These are phyloP conservation scores for Trypanosoma conorhini DNA, from an alignment of 208 protist genomes.

Conservation along the genomic window DNA sequence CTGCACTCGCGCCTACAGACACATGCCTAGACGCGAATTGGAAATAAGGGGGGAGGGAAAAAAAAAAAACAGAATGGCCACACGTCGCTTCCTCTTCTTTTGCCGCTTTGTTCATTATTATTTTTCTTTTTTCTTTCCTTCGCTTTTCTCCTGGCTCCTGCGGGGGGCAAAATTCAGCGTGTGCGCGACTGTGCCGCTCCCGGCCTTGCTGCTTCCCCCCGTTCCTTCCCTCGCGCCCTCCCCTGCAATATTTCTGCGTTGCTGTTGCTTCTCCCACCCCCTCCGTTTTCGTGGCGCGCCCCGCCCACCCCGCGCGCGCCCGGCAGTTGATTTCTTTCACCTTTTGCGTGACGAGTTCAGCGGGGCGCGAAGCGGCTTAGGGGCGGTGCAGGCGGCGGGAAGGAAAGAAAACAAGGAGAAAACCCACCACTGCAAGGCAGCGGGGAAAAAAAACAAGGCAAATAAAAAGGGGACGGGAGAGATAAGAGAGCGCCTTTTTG, in stretches of 20 bases:
- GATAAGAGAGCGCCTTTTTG: no score
- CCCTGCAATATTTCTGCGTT: neutral
- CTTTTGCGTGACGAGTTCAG: neutral
- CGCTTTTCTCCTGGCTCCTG: constrained; percentile 9
- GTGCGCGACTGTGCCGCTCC: neutral
- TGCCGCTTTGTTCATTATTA: neutral
- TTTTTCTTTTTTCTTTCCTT: constrained; percentile 11
- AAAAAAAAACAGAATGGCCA: no score
- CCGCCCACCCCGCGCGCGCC: neutral
- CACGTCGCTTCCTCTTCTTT: neutral
- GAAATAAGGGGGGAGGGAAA: no score
- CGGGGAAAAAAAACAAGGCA: neutral
- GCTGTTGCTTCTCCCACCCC: neutral
- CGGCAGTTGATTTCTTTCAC: neutral
- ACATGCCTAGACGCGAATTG: neutral
- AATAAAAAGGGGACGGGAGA: no score
- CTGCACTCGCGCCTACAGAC: neutral
- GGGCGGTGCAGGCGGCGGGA: neutral
- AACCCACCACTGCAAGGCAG: neutral
- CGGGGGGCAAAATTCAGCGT: neutral
- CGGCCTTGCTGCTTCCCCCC: neutral
- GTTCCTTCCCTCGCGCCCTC: neutral
- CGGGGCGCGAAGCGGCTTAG: neutral
- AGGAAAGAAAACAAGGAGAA: neutral
- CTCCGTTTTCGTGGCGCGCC: neutral